Conservation (phyloP, 148 eudicot genomes). For the Vaccinium myrtillus region DNA sequence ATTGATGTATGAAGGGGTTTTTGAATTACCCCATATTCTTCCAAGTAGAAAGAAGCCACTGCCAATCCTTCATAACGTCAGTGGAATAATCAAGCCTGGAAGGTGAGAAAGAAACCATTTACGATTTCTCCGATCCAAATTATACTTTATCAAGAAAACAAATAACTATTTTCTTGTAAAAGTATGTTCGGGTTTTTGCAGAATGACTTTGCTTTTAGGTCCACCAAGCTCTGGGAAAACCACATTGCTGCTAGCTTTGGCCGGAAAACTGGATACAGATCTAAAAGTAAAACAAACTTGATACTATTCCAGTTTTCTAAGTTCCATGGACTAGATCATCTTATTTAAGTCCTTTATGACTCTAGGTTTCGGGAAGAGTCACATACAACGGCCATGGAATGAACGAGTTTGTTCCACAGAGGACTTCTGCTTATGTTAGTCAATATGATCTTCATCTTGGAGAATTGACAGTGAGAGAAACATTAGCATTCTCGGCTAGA, state of each 20-base stretch:
- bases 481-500: neutral
- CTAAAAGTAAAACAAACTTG: neutral
- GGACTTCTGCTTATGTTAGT: neutral
- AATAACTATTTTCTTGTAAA: neutral
- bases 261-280: neutral
- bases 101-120: neutral
- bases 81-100: conserved; percentile 4
- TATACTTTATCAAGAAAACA: neutral
- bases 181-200: no score
- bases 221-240: conserved; percentile 9
- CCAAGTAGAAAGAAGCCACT: neutral
- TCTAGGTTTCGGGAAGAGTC: neutral
- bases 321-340: neutral
- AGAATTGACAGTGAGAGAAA: neutral
- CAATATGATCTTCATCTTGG: conserved; percentile 5
- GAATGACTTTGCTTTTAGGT: conserved; percentile 6
- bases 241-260: conserved; percentile 3
- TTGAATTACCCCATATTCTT: conserved; percentile 3
- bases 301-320: neutral
- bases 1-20: neutral
- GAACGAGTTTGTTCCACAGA: neutral
- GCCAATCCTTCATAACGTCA: neutral
- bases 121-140: neutral
- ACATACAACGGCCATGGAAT: neutral
- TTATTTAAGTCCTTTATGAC: neutral